Evolutionary conservation across 2,329 filamentous ascomycete genomes (phyloP).

Genomic region (Arthrobotrys sinensis): DNA sequence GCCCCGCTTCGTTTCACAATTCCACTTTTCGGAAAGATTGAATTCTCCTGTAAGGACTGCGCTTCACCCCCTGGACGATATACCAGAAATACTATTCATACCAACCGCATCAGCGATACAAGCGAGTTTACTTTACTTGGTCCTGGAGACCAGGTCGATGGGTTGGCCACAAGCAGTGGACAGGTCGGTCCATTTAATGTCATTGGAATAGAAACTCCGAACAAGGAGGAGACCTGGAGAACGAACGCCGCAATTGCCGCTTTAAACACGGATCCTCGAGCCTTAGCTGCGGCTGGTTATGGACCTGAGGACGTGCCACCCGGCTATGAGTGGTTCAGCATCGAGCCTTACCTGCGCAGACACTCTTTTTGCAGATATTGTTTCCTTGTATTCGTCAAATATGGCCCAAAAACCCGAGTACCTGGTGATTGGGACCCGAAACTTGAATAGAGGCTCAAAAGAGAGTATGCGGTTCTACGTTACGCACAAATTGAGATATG

Average conservation of each 20-base stretch:
- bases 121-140: background rate
- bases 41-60: background rate
- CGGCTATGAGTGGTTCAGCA: background rate
- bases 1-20: background rate
- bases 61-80: background rate
- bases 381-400: background rate
- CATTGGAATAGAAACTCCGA: background rate
- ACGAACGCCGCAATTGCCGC: background rate
- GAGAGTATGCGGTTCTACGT: too few species aligned
- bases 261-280: background rate
- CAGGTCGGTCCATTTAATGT: background rate
- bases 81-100: background rate
- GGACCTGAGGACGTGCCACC: background rate
- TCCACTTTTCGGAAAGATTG: background rate
- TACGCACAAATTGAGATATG: too few species aligned
- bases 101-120: background rate
- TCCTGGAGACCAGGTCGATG: background rate
- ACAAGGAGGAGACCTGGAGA: background rate
- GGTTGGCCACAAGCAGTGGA: background rate
- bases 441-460: too few species aligned
- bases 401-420: background rate
- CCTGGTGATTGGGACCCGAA: too few species aligned
- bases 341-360: background rate
- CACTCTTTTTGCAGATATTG: background rate
- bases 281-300: background rate